Conservation (phyloP, 305 asterid genomes). For the Solanum hybrid region DNA sequence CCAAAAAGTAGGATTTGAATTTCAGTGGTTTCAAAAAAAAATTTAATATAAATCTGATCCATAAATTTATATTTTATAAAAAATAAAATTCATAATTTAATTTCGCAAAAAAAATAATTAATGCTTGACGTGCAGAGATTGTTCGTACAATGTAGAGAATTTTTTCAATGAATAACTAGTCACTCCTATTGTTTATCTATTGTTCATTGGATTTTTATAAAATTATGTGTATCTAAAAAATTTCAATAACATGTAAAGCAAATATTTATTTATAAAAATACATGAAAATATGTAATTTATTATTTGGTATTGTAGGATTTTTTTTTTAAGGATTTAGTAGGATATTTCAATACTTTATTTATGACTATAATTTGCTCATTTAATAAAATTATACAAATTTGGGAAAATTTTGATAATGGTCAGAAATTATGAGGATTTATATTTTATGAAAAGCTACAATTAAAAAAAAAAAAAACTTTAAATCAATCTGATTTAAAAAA, state of each 20-base stretch:
- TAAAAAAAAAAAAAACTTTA: not conserved
- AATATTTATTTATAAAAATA: too few species aligned
- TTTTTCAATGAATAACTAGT: not conserved
- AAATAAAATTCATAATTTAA: not conserved
- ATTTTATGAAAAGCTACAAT: not conserved
- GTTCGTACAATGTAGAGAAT: not conserved
- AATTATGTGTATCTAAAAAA: not conserved
- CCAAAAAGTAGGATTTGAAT: not conserved
- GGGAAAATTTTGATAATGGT: not conserved
- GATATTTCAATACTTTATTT: not conserved
- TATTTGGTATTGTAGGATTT: not conserved
- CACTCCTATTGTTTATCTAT: not conserved
- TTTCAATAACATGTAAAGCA: too few species aligned
- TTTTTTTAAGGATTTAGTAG: not conserved
- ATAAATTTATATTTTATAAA: not conserved
- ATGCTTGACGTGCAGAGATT: not conserved
- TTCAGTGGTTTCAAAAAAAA: not conserved
- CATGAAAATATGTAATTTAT: too few species aligned
- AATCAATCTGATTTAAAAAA: too few species aligned
- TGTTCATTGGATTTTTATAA: not conserved
- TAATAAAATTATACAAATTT: not conserved
- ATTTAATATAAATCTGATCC: too few species aligned
- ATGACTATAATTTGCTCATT: not conserved
- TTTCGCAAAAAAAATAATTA: not conserved
- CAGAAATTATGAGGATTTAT: not conserved